A percentile compares a stretch with the other conserved stretches of the same genome.
Conservation (phyloP, 1,284 basidiomycete genomes). For the Anthracocystis walkeri region DNA sequence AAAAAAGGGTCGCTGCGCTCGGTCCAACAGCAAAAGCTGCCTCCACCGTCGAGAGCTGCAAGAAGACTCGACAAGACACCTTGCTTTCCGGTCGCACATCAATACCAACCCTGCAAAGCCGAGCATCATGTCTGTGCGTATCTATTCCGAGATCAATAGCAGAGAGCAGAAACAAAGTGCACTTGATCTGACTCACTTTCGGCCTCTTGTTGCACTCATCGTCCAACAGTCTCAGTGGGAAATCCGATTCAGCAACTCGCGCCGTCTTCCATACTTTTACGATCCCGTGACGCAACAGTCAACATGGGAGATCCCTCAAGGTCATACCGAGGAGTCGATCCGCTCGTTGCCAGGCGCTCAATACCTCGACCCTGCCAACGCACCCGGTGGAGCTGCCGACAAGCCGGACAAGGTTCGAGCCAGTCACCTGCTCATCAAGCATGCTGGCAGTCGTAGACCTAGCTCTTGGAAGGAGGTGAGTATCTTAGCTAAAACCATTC, state of each 20-base stretch:
- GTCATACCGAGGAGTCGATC: slow-evolving; percentile 72
- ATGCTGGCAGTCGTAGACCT: slow-evolving; percentile 85
- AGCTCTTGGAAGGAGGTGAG: slow-evolving; percentile 71
- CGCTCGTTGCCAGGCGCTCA: slow-evolving; percentile 62
- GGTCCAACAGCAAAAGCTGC: slow-evolving; percentile 15
- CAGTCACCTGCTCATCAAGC: slow-evolving; percentile 95
- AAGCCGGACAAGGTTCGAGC: slow-evolving; percentile 80
- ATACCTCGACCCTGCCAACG: slow-evolving; percentile 52
- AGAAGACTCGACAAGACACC: not conserved
- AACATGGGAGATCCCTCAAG: slow-evolving; percentile 83
- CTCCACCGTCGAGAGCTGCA: slow-evolving; percentile 4
- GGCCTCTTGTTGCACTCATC: not conserved
- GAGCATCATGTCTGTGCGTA: slow-evolving; percentile 13
- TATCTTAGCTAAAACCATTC: not conserved
- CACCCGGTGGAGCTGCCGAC: slow-evolving; percentile 53
- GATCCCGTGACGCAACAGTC: slow-evolving; percentile 80
- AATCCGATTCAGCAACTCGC: slow-evolving; percentile 78
- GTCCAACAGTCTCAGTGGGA: slow-evolving; percentile 57
- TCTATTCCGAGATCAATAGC: not conserved
- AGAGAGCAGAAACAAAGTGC: no score
- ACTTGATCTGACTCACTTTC: not conserved
- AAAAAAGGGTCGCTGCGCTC: slow-evolving; percentile 12
- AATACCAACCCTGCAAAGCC: not conserved
- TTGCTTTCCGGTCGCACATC: not conserved
- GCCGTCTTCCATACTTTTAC: slow-evolving; percentile 88